Conservation (phyloP, 768 basidiomycete genomes). For the Kondoa subrosea region DNA sequence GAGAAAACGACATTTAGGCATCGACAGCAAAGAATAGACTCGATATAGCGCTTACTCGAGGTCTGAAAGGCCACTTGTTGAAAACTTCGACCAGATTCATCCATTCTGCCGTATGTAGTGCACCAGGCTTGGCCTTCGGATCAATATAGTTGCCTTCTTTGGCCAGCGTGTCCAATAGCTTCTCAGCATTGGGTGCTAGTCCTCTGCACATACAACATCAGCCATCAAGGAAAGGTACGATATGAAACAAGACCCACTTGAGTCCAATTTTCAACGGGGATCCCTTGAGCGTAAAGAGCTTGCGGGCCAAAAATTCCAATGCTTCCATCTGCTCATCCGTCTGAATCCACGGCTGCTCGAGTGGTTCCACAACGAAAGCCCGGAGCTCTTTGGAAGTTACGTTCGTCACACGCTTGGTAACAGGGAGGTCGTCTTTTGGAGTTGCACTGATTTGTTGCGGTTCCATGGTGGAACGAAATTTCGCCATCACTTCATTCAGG, state of each 20-base stretch:
- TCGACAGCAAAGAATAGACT: not conserved
- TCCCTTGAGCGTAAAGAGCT: conserved; percentile 10
- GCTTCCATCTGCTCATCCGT: conserved; percentile 9
- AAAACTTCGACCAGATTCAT: conserved; percentile 4
- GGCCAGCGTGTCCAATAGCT: not conserved
- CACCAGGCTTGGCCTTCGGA: not conserved
- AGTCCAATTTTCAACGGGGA: conserved; percentile 1
- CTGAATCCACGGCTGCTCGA: not conserved
- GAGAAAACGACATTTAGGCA: not conserved
- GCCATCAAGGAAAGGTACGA: not conserved
- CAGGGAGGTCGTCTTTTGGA: not conserved
- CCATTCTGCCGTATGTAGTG: conserved; percentile 13
- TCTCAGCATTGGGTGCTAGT: conserved; percentile 13
- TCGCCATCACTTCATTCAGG: not conserved
- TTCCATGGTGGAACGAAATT: not conserved
- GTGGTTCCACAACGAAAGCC: conserved; percentile 10
- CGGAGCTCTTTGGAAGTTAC: not conserved
- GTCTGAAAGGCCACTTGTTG: conserved; percentile 17
- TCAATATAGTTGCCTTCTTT: conserved; percentile 4
- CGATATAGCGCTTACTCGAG: not conserved
- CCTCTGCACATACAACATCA: not conserved
- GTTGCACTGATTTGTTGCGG: not conserved
- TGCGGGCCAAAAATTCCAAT: conserved; percentile 13
- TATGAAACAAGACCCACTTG: conserved; percentile 6
- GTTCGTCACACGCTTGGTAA: not conserved